Percentiles rank a stretch among this genome's conserved stretches.
These are phyloP conservation scores for Cenchrus americanus DNA, from an alignment of 176 grass and related monocot species.

Conservation along the genomic window DNA sequence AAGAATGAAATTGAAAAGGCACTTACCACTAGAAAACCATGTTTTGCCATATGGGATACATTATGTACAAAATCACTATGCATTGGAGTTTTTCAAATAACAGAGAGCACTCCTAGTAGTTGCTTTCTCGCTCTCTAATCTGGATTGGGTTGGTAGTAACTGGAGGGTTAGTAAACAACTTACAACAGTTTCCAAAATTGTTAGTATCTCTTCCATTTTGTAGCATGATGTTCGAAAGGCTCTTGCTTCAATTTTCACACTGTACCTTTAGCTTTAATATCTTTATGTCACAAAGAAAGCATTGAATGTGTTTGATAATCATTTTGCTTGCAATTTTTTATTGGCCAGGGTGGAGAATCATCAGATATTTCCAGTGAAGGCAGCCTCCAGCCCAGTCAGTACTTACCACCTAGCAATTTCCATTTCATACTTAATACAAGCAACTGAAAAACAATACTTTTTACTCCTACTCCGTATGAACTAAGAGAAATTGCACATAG, in stretches of 20 bases:
- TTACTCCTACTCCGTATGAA: no score
- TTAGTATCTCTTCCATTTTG: not conserved
- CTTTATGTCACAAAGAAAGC: not conserved
- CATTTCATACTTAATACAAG: no score
- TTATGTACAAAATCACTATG: not conserved
- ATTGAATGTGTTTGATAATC: not conserved
- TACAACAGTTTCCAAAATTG: not conserved
- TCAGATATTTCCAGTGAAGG: slow-evolving; percentile 37
- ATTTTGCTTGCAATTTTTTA: slow-evolving; percentile 21
- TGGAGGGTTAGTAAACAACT: not conserved
- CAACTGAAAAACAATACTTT: no score
- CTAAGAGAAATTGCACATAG: no score
- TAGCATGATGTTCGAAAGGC: not conserved
- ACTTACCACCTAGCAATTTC: no score
- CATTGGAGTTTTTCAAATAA: not conserved
- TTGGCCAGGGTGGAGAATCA: slow-evolving; percentile 48
- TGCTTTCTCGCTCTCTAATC: not conserved
- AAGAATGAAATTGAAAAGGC: not conserved
- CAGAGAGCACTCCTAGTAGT: not conserved
- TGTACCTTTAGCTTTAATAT: not conserved
- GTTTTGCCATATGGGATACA: not conserved
- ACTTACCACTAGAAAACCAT: not conserved
- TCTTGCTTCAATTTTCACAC: not conserved
- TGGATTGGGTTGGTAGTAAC: not conserved
- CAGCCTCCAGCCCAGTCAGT: no score